A percentile compares a stretch with the other conserved stretches of the same genome.
Evolutionary conservation across 345 rosid genomes (phyloP).

Genomic region (Psidium guajava): DNA sequence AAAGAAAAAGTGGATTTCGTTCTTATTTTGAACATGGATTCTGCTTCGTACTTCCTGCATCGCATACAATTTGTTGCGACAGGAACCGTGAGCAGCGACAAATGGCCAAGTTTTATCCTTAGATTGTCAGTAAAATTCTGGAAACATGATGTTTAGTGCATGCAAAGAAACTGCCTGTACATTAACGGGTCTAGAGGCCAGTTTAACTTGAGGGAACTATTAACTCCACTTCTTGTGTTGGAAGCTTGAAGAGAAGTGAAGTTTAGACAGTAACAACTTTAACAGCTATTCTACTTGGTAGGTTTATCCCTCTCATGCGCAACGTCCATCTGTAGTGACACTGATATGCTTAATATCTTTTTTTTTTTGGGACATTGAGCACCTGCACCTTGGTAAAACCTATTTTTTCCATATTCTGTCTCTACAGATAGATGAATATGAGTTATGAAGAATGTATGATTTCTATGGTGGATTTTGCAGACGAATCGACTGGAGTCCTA

Average conservation of each 20-base stretch:
- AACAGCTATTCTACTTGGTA: not conserved
- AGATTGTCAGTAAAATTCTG: not conserved
- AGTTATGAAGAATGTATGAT: not conserved
- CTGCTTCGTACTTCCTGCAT: not conserved
- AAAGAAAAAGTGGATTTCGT: not conserved
- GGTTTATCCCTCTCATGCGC: not conserved
- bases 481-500: conserved; percentile 74
- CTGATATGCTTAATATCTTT: not conserved
- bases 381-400: not conserved
- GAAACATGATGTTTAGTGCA: not conserved
- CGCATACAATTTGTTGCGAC: not conserved
- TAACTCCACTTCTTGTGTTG: not conserved
- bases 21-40: not conserved
- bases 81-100: not conserved
- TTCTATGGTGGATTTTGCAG: conserved; percentile 20
- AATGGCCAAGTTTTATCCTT: not conserved
- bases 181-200: not conserved
- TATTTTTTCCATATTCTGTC: not conserved
- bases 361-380: not conserved
- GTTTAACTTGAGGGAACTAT: not conserved
- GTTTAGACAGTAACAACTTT: not conserved
- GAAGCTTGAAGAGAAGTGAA: not conserved
- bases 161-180: not conserved
- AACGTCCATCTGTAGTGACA: not conserved
- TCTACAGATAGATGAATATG: not conserved